Conservation (phyloP, 2,329 filamentous ascomycete species). For the Botryotinia convoluta region DNA sequence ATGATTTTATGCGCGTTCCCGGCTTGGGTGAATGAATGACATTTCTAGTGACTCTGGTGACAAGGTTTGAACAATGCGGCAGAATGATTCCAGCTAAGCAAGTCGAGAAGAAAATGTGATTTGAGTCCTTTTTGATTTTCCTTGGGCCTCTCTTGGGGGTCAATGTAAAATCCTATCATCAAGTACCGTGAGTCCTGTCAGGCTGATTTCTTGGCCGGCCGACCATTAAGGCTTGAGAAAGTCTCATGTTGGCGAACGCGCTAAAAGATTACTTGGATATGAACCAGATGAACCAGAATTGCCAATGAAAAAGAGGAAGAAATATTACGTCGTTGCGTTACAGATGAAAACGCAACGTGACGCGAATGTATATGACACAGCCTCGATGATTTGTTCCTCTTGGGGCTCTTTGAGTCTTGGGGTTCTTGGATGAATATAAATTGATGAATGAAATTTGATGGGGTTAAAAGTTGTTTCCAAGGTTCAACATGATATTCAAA, state of each 20-base stretch:
- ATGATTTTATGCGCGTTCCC: slow-evolving; percentile 12
- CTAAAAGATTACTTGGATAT: slow-evolving; percentile 24
- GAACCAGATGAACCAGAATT: background rate
- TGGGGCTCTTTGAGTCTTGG: background rate
- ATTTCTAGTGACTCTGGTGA: background rate
- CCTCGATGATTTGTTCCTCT: slow-evolving; percentile 16
- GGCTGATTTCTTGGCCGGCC: slow-evolving; percentile 7
- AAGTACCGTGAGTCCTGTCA: slow-evolving; percentile 19
- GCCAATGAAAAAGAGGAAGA: background rate
- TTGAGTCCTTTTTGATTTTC: background rate
- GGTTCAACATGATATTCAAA: background rate
- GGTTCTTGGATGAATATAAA: background rate
- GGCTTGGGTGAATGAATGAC: background rate
- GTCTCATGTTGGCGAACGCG: slow-evolving; percentile 26
- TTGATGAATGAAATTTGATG: background rate
- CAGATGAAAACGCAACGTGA: slow-evolving; percentile 20
- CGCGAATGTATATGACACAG: slow-evolving; percentile 21
- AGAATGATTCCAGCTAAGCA: slow-evolving; percentile 4
- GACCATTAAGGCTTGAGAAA: background rate
- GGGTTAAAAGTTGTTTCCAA: too few relatives aligned
- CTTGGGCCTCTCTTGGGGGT: background rate
- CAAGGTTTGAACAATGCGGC: background rate
- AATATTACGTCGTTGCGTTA: background rate
- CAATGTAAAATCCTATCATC: slow-evolving; percentile 6
- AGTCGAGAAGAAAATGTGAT: background rate